Base-by-base conservation (phyloP, 2,329 filamentous ascomycete genomes). In the Thermochaetoides dissita region DNA sequence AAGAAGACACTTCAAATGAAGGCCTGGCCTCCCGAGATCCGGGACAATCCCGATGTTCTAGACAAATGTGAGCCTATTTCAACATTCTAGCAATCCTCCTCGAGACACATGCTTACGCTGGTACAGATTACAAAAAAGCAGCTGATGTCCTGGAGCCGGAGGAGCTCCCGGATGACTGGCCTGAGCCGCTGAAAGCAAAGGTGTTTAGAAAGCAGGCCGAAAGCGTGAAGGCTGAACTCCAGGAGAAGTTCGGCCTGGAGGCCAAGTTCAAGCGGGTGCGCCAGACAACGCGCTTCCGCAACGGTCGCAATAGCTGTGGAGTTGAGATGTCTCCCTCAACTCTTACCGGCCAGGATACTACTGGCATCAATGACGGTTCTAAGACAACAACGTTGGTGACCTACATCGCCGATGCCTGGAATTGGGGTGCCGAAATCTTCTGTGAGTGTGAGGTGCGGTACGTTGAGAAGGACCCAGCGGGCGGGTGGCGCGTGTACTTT, bases 341-440 rank as follows among this genome's bases (percentile, higher is more conserved):
- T 0, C 60, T 77, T 17, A 74, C 73, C 0, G 78, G 78, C 1
- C 74, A 79, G 56, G 79, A 83, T 49, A 59, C 58, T 34, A 81
- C 76, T 0, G 79, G 78, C 1, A 50, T 79, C 44, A 82, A 83
- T 49, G 79, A 83, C 55, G 76, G 76, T 2, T 80, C 74, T 30
- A 82, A 81, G 58, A 80, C 69, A 11, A 78, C 72, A 8, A 80
- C 74, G 0, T 63, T 77, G 1, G 74, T 79, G 33, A 83, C 78
- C 0, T 83, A 83, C 51, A 61, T 83, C 7, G 68, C 74, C 7
- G 79, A 83, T 55, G 77, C 79, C 2, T 82, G 77, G 78, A 79
- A 81, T 51, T 79, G 76, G 75, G 79, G 78, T 7, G 75, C 79
- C 9, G 77, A 83, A 52, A 73, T 83, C 57, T 83, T 83, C 48